Percentiles rank a stretch among this genome's conserved stretches.
These are phyloP conservation scores for Spathaspora jeffriesii DNA, from an alignment of 1,139 yeast genomes.

Conservation along the genomic window DNA sequence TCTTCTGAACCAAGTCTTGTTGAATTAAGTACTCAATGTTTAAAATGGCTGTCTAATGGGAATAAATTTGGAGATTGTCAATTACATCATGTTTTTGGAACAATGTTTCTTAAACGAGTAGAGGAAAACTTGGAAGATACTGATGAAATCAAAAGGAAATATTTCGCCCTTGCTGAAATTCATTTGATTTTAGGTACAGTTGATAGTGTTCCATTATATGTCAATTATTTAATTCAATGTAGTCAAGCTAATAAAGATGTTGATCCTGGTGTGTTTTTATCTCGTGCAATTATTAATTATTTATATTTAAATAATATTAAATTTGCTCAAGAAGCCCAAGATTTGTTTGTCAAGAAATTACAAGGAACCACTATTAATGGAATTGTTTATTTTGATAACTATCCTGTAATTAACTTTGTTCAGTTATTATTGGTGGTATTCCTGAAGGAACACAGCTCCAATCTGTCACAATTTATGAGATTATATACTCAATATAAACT, in stretches of 20 bases:
- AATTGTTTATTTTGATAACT: conserved; percentile 22
- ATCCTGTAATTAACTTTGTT: conserved; percentile 59
- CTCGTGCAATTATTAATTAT: conserved; percentile 72
- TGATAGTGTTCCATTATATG: conserved; percentile 56
- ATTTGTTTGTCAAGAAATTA: conserved; percentile 33
- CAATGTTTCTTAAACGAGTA: conserved; percentile 46
- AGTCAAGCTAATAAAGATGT: conserved; percentile 22
- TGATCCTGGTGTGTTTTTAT: conserved; percentile 53
- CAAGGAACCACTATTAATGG: conserved; percentile 12
- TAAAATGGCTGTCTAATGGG: conserved; percentile 57
- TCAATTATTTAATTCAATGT: conserved; percentile 51
- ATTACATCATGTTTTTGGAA: conserved; percentile 74
- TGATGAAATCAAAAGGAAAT: conserved; percentile 25
- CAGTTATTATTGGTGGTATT: conserved; percentile 69
- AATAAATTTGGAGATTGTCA: conserved; percentile 70
- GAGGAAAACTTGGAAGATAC: conserved; percentile 24
- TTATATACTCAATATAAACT: conserved; percentile 48
- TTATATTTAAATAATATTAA: conserved; percentile 63
- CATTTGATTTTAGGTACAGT: conserved; percentile 70
- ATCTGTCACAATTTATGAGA: conserved; percentile 41
- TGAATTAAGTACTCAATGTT: conserved; percentile 56
- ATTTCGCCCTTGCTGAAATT: conserved; percentile 47
- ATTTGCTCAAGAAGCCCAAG: conserved; percentile 49
- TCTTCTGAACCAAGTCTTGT: conserved; percentile 59
- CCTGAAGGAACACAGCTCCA: conserved; percentile 55